Base-by-base conservation (phyloP, 805 yeast species). In the Cyberlindnera americana region DNA sequence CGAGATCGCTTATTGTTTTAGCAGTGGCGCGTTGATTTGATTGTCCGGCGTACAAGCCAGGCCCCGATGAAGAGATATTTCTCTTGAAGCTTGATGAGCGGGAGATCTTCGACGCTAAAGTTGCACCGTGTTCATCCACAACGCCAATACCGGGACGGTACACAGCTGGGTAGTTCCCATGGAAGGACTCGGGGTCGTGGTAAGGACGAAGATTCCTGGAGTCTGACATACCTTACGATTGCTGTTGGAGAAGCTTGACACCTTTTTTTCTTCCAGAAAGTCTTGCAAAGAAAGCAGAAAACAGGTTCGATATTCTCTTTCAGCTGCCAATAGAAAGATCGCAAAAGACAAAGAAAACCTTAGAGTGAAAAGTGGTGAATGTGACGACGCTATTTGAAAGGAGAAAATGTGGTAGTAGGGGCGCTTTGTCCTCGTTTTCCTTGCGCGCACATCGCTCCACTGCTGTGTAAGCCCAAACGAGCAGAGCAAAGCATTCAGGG, bases 111-210 rank as follows among this genome's bases (percentile, higher is more conserved):
- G 70, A 61, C 1, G 71, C 65, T 4, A 70, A 54, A 2, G 70
- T 60, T 27, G 52, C 46, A 1, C 73, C 73, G 31, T 70, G 37
- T 36, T 59, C 43, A 69, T 76, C 78, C 9, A 78, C 57, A 11
- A 80, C 77, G 16, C 87, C 87, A 17, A 74, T 66, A 1, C 81
- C 82, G 1, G 83, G 83, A 43, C 71, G 70, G 53, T 67, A 80
- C 3, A 75, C 69, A 14, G 80, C 83, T 19, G 74, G 64, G 52
- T 80, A 79, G 12, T 81, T 83, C 1, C 81, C 77, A 55, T 78
- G 70, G 58, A 83, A 83, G 1, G 80, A 65, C 19, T 72, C 81
- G n/a, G 82, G 73, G 58, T 81, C 78, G 54, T 80, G 77, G 59
- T 83, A 83, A 3, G 91, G 91, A 61, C 93, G 72, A 3, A 44